Percentiles rank a stretch among this genome's conserved stretches.
These are phyloP conservation scores for Metschnikowia cubensis DNA, from an alignment of 805 yeast genomes.

Conservation along the genomic window DNA sequence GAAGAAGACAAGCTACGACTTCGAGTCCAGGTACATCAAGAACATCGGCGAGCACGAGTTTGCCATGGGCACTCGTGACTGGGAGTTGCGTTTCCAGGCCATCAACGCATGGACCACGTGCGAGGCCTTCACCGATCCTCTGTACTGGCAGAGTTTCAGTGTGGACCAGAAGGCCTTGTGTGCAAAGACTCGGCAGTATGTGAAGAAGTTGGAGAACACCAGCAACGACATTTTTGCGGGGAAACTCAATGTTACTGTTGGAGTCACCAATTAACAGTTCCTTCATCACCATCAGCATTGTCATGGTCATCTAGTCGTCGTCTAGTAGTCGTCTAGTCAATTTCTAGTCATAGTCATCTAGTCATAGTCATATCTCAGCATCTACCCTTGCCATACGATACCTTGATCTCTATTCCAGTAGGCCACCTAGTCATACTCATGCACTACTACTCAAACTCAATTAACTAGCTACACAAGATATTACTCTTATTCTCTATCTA, in stretches of 20 bases:
- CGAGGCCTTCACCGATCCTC: slow-evolving; percentile 20
- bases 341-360: too few species aligned
- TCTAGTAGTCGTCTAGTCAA: too few species aligned
- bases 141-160: slow-evolving; percentile 21
- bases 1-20: slow-evolving; percentile 15
- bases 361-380: too few species aligned
- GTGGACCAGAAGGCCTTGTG: slow-evolving; percentile 14
- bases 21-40: slow-evolving; percentile 24
- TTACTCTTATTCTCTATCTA: too few species aligned
- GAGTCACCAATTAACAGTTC: background rate
- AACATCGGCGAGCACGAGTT: slow-evolving; percentile 15
- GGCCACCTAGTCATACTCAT: too few species aligned
- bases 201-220: slow-evolving; percentile 10
- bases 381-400: too few species aligned
- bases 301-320: too few species aligned
- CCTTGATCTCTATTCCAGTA: too few species aligned
- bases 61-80: slow-evolving; percentile 21
- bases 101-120: slow-evolving; percentile 31
- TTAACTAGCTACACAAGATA: too few species aligned
- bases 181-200: slow-evolving; percentile 7
- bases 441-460: too few species aligned
- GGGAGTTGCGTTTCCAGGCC: slow-evolving; percentile 35
- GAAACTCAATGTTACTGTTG: background rate
- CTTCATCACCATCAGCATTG: too few species aligned
- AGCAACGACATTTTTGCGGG: slow-evolving; percentile 10